Base-by-base conservation (phyloP, 768 basidiomycete genomes). In the Coprinopsis cinerea region DNA sequence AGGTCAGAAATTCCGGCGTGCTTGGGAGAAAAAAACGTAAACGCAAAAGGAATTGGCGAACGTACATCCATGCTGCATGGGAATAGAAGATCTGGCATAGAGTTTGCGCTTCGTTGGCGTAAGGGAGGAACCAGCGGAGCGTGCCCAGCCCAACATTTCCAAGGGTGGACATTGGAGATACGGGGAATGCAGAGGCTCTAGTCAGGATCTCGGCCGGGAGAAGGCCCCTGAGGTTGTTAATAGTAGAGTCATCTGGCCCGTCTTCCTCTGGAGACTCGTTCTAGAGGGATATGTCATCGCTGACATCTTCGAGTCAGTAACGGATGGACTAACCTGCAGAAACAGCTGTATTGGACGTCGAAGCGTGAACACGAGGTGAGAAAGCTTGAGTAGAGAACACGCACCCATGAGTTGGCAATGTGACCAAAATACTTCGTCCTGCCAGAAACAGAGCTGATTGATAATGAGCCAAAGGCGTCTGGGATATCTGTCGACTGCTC, bases 381-480 rank as follows among this genome's bases (percentile, higher is more conserved):
- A 34, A n/a, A 14, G n/a, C 9, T 13, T 15, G 14, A 39, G 17
- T 39, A 18, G 23, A 23, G 18, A 17, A 4, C 10, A 63, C 81
- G 54, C 59, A 88, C 87, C 79, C 79, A 87, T 11, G 87, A 88
- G 55, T 82, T 87, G 18, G 87, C 87, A 20, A 75, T 85, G 26
- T 82, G 82, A 10, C 87, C 86, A 55, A 76, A 88, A 59, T 85
- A 89, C 59, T 84, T 88, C 20, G 86, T 78, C 39, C 81, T 78
- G 5, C 88, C 88, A 1, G 82, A 79, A 18, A 83, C 17, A 17
- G 10, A 67, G 41, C 74, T 83, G 56, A 90, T 85, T 10, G 82
- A 80, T n/a, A 90, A 67, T 0, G 86, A 85, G 17, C 88, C 88
- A 61, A 88, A 88, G 9, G 88, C 85, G 62, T 88, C 85, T 3